Evolutionary conservation across 495 filamentous ascomycete species (phyloP).

Genomic region (Sordaria brevicollis): DNA sequence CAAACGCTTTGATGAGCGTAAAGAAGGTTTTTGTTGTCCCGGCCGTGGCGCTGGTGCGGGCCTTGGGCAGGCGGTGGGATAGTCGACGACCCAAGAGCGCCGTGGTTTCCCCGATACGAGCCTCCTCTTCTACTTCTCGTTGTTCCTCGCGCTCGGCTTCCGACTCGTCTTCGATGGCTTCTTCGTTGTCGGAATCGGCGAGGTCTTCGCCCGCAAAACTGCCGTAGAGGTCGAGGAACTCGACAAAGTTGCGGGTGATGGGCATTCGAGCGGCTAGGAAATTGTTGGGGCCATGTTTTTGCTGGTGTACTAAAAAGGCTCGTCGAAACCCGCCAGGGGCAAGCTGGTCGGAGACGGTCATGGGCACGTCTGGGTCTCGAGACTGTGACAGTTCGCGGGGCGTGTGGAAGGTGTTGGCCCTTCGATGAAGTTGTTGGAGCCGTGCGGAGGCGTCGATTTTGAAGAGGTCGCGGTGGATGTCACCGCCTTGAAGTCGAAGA

Average conservation of each 20-base stretch:
- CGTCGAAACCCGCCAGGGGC: slow-evolving; percentile 53
- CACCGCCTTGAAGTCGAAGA: slow-evolving; percentile 53
- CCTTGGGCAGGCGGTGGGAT: slow-evolving; percentile 23
- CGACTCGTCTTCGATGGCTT: slow-evolving; percentile 27
- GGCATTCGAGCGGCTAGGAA: slow-evolving; percentile 34
- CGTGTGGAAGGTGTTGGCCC: slow-evolving; percentile 50
- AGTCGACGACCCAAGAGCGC: slow-evolving; percentile 46
- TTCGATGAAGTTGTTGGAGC: slow-evolving; percentile 35
- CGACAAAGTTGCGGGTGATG: slow-evolving; percentile 54
- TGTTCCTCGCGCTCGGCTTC: slow-evolving; percentile 25
- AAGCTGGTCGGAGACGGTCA: slow-evolving; percentile 41
- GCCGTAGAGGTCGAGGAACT: slow-evolving; percentile 60
- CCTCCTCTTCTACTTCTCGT: slow-evolving; percentile 30
- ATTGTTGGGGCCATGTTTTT: slow-evolving; percentile 28
- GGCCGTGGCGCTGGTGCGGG: slow-evolving; percentile 32
- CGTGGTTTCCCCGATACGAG: slow-evolving; percentile 26
- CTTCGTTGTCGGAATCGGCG: slow-evolving; percentile 53
- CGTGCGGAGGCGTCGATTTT: slow-evolving; percentile 43
- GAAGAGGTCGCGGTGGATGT: slow-evolving; percentile 62
- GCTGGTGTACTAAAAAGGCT: slow-evolving; percentile 40
- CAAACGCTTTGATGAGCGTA: slow-evolving; percentile 54
- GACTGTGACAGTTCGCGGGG: slow-evolving; percentile 20
- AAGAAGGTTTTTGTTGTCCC: slow-evolving; percentile 56
- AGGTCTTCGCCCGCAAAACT: slow-evolving; percentile 65
- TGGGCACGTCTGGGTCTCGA: slow-evolving; percentile 9